Conservation (phyloP, 2,329 filamentous ascomycete species). For the Trichoderma simmonsii region DNA sequence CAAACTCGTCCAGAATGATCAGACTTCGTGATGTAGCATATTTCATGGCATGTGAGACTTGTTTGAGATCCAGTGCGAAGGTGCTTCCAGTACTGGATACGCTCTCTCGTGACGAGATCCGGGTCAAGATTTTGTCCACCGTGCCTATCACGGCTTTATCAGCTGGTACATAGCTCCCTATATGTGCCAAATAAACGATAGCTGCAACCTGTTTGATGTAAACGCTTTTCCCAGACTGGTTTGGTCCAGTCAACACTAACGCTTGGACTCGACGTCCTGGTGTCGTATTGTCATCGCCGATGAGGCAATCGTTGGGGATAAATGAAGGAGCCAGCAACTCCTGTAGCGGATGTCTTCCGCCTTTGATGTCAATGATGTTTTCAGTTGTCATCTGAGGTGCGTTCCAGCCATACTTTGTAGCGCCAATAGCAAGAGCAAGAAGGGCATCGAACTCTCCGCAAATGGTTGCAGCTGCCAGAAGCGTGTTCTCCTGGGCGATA, state of each 20-base stretch:
- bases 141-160: conserved; percentile 72
- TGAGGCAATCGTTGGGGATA: conserved; percentile 76
- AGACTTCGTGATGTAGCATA: conserved; percentile 74
- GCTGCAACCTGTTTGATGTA: conserved; percentile 92
- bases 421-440: conserved; percentile 74
- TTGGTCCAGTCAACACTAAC: conserved; percentile 84
- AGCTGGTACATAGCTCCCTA: conserved; percentile 89
- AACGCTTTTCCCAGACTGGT: conserved; percentile 94
- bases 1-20: conserved; percentile 90
- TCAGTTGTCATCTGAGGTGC: conserved; percentile 66
- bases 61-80: conserved; percentile 77
- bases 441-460: conserved; percentile 87
- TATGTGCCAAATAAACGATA: conserved; percentile 87
- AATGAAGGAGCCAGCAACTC: conserved; percentile 78
- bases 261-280: conserved; percentile 46
- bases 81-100: conserved; percentile 58
- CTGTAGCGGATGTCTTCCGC: conserved; percentile 83
- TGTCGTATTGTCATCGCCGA: conserved; percentile 50
- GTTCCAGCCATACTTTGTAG: conserved; percentile 67
- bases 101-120: conserved; percentile 71
- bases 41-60: conserved; percentile 73
- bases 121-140: conserved; percentile 88
- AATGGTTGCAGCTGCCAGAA: conserved; percentile 69
- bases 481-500: conserved; percentile 62
- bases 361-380: conserved; percentile 70